Evolutionary conservation across 192 early-diverging fungal genomes (phyloP).

Genomic region (Neocallimastix lanati): DNA sequence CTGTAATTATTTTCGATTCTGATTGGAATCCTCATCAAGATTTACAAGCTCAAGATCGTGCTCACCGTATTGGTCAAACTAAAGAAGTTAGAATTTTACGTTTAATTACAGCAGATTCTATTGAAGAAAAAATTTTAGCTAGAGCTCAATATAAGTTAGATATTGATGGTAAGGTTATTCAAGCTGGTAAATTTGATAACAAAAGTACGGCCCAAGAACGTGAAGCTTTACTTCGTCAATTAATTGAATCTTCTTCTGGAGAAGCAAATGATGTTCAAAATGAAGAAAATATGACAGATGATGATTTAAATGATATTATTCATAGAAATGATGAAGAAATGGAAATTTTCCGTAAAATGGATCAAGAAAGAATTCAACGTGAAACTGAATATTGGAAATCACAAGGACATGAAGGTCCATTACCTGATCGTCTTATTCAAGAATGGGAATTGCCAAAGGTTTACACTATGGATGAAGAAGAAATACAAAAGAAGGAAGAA

Average conservation of each 20-base stretch:
- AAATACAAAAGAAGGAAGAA: constrained; percentile 3
- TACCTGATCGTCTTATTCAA: constrained; percentile 60
- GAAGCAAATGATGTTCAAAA: constrained; percentile 42
- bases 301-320: constrained; percentile 83
- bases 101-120: constrained; percentile 71
- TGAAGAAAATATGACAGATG: constrained; percentile 57
- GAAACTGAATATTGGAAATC: constrained; percentile 30
- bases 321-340: constrained; percentile 71
- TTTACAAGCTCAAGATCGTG: constrained; percentile 97
- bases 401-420: constrained; percentile 30
- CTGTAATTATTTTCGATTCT: constrained; percentile 93
- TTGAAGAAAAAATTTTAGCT: constrained; percentile 85
- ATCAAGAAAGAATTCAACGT: constrained; percentile 39
- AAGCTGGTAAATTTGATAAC: constrained; percentile 98
- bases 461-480: constrained; percentile 47
- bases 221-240: constrained; percentile 50
- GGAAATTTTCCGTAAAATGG: constrained; percentile 52
- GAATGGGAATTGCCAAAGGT: constrained; percentile 72
- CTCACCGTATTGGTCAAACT: constrained; percentile 97
- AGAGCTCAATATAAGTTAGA: constrained; percentile 89
- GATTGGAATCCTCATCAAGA: constrained; percentile 99
- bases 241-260: constrained; percentile 26
- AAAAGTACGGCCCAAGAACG: constrained; percentile 84
- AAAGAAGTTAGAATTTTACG: constrained; percentile 93
- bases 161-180: constrained; percentile 96